Evolutionary conservation across 2,329 filamentous ascomycete species (phyloP).

Genomic region (Lecanicillium sp.): DNA sequence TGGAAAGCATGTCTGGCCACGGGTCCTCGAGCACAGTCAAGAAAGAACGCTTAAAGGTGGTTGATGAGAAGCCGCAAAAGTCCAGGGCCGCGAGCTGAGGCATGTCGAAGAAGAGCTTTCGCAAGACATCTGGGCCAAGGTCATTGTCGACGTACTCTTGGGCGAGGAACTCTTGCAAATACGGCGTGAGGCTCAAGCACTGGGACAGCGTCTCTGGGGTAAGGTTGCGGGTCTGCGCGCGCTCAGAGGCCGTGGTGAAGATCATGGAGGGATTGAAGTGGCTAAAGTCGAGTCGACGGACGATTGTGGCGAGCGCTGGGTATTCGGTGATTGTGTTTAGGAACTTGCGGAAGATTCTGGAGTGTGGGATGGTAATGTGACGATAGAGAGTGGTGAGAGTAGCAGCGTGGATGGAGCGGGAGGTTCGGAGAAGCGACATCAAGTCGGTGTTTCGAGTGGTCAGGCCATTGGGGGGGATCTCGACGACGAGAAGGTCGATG

Average conservation of each 20-base stretch:
- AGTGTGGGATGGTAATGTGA: conserved; percentile 76
- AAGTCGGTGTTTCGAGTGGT: conserved; percentile 71
- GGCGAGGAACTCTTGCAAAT: conserved; percentile 67
- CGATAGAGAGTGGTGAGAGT: conserved; percentile 70
- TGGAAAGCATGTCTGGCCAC: conserved; percentile 46
- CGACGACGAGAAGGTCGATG: conserved; percentile 64
- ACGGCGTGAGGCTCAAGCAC: conserved; percentile 63
- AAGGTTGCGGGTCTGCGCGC: conserved; percentile 65
- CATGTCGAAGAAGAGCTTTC: conserved; percentile 61
- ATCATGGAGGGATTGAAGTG: conserved; percentile 76
- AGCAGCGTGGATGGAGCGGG: conserved; percentile 62
- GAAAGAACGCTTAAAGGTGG: conserved; percentile 59
- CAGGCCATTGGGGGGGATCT: conserved; percentile 64
- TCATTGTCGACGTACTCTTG: conserved; percentile 79
- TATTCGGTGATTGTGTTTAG: conserved; percentile 60
- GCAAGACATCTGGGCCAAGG: conserved; percentile 57
- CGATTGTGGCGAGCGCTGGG: conserved; percentile 62
- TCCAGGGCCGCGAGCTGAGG: conserved; percentile 60
- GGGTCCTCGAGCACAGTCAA: conserved; percentile 41
- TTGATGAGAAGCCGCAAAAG: conserved; percentile 67
- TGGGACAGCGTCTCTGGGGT: conserved; percentile 64
- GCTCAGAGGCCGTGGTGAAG: conserved; percentile 67
- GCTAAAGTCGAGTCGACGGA: conserved; percentile 74
- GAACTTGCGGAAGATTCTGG: conserved; percentile 75
- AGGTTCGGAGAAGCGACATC: conserved; percentile 68